These are phyloP conservation scores for Xylaria sp. DNA, from an alignment of 2,329 filamentous ascomycete species.

Conservation along the genomic window DNA sequence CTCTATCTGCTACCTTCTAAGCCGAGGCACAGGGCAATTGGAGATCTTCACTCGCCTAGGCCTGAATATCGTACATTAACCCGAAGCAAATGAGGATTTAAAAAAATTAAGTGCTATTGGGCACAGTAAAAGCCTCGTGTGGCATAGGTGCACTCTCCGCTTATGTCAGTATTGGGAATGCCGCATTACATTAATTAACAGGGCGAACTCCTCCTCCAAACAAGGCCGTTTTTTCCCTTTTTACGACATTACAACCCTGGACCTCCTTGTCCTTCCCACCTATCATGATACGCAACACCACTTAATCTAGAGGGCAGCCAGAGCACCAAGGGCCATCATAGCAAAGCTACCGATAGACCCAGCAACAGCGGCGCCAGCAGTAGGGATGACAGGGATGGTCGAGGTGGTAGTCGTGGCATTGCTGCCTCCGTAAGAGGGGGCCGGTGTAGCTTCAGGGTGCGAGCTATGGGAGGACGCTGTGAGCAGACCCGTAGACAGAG, in stretches of 20 bases:
- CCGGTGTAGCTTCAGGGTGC: background rate
- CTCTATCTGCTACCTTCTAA: too few species aligned
- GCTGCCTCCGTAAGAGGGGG: constrained; percentile 1
- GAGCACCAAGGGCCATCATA: constrained; percentile 28
- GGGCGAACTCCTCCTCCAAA: background rate
- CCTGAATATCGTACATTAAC: too few species aligned
- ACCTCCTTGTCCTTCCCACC: background rate
- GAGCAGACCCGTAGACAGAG: constrained; percentile 23
- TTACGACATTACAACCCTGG: background rate
- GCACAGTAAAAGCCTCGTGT: background rate
- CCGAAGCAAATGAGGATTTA: background rate
- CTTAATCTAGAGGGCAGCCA: constrained; percentile 23
- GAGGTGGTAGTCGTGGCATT: constrained; percentile 19
- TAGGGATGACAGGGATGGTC: constrained; percentile 8
- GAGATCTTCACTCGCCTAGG: too few species aligned
- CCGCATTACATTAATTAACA: constrained; percentile 5
- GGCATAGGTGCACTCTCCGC: too few species aligned
- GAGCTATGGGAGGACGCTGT: constrained; percentile 5
- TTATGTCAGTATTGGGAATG: background rate
- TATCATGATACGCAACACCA: background rate
- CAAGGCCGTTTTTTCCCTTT: background rate
- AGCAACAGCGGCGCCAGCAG: constrained; percentile 24
- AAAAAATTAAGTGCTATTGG: background rate
- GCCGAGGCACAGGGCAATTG: too few species aligned
- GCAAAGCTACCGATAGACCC: constrained; percentile 25